These are phyloP conservation scores for Myxozyma geophila DNA, from an alignment of 805 yeast genomes.

Conservation along the genomic window DNA sequence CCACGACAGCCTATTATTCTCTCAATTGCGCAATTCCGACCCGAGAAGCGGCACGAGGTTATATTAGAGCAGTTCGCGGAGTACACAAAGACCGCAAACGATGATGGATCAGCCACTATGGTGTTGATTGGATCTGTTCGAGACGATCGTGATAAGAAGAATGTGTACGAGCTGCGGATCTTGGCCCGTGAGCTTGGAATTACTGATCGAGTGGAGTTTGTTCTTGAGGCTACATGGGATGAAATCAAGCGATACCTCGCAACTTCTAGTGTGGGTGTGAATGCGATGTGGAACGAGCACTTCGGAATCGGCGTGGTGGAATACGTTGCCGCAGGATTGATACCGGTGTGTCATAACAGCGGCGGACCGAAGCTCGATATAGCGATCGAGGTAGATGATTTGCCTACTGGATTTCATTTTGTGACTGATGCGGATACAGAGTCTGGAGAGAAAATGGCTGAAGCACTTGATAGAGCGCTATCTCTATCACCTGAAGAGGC, in stretches of 20 bases:
- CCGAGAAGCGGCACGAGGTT: slow-evolving; percentile 87
- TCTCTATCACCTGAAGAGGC: slow-evolving; percentile 49
- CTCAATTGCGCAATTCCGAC: slow-evolving; percentile 89
- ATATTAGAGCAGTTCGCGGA: slow-evolving; percentile 66
- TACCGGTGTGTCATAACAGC: slow-evolving; percentile 90
- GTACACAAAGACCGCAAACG: slow-evolving; percentile 45
- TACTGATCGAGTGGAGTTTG: slow-evolving; percentile 55
- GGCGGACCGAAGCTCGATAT: slow-evolving; percentile 95
- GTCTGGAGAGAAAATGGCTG: slow-evolving; percentile 46
- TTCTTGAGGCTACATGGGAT: slow-evolving; percentile 74
- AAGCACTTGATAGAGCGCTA: slow-evolving; percentile 53
- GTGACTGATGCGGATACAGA: slow-evolving; percentile 64
- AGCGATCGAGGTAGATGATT: slow-evolving; percentile 56
- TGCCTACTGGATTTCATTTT: slow-evolving; percentile 80
- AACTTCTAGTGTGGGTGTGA: slow-evolving; percentile 73
- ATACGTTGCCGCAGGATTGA: slow-evolving; percentile 79
- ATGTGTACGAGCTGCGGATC: slow-evolving; percentile 56
- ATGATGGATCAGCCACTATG: slow-evolving; percentile 47
- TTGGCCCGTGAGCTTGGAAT: slow-evolving; percentile 54
- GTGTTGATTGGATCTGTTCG: slow-evolving; percentile 86
- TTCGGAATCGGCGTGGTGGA: slow-evolving; percentile 98
- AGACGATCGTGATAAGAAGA: slow-evolving; percentile 63
- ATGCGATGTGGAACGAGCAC: slow-evolving; percentile 99
- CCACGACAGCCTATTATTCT: slow-evolving; percentile 47
- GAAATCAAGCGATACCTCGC: slow-evolving; percentile 60